Evolutionary conservation across 2,329 filamentous ascomycete species (phyloP).

Genomic region (Tolypocladium paradoxum): DNA sequence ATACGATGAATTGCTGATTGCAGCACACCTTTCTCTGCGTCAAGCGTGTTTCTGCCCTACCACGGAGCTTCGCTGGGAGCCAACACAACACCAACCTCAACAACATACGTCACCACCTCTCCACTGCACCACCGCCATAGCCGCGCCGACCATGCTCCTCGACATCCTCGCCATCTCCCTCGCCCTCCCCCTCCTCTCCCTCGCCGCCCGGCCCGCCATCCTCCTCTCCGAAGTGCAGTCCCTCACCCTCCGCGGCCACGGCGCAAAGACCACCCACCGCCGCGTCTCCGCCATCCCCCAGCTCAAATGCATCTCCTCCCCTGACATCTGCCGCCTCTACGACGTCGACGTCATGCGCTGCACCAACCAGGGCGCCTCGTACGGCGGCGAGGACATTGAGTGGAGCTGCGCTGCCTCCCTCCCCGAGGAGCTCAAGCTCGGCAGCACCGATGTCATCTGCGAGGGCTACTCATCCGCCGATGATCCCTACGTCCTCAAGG

Average conservation of each 20-base stretch:
- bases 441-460: slow-evolving; percentile 80
- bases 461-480: slow-evolving; percentile 72
- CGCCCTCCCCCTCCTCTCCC: slow-evolving; percentile 14
- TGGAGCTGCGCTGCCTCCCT: slow-evolving; percentile 71
- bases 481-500: slow-evolving; percentile 80
- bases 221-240: slow-evolving; percentile 56
- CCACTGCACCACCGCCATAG: not conserved
- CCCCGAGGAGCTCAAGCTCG: slow-evolving; percentile 57
- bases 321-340: slow-evolving; percentile 56
- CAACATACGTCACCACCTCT: too few relatives aligned
- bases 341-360: slow-evolving; percentile 77
- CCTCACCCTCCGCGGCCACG: slow-evolving; percentile 61
- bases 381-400: slow-evolving; percentile 70
- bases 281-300: slow-evolving; percentile 69
- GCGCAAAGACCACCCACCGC: slow-evolving; percentile 59
- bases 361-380: slow-evolving; percentile 72
- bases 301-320: slow-evolving; percentile 63
- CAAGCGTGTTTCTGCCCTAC: not conserved
- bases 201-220: slow-evolving; percentile 30
- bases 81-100: too few relatives aligned
- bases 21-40: not conserved
- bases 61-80: not conserved
- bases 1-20: not conserved
- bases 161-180: slow-evolving; percentile 10
- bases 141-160: slow-evolving; percentile 15